phyloP scores from a whole-genome alignment of 164 flowering plant species.

The Macadamia integrifolia region DNA sequence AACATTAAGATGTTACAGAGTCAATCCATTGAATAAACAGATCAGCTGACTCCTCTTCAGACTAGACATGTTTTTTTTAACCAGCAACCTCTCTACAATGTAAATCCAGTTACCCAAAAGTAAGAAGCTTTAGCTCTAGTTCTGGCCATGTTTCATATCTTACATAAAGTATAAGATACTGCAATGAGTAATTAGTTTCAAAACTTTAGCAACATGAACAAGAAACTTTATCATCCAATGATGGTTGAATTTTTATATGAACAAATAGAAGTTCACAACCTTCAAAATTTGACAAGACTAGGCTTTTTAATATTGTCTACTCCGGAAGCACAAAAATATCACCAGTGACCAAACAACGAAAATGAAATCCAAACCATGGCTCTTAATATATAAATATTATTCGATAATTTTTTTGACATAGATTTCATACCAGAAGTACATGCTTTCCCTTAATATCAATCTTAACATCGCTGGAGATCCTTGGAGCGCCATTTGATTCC shows the following conservation, averaged over 20 bases:
- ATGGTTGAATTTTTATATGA: too few species aligned
- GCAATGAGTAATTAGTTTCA: too few species aligned
- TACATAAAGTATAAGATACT: too few species aligned
- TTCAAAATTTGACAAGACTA: background rate
- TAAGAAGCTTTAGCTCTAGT: background rate
- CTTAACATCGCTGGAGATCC: constrained; percentile 58
- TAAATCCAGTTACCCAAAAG: background rate
- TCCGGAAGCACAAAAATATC: background rate
- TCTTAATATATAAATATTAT: background rate
- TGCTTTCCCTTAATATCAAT: constrained; percentile 60
- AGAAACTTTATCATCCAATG: too few species aligned
- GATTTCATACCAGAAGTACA: constrained; percentile 58
- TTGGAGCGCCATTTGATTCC: constrained; percentile 53
- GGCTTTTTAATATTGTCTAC: background rate
- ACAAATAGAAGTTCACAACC: too few species aligned
- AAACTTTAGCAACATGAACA: too few species aligned
- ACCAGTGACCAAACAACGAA: background rate
- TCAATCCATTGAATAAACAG: too few species aligned
- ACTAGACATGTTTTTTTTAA: background rate
- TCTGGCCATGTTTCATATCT: too few species aligned
- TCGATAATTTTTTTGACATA: background rate
- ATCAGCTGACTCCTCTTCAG: background rate
- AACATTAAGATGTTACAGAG: too few species aligned
- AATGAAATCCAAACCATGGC: background rate
- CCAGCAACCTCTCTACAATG: background rate